Percentiles rank a stretch among this genome's conserved stretches.
Conservation (phyloP, 495 filamentous ascomycete genomes). For the Choiromyces venosus region DNA sequence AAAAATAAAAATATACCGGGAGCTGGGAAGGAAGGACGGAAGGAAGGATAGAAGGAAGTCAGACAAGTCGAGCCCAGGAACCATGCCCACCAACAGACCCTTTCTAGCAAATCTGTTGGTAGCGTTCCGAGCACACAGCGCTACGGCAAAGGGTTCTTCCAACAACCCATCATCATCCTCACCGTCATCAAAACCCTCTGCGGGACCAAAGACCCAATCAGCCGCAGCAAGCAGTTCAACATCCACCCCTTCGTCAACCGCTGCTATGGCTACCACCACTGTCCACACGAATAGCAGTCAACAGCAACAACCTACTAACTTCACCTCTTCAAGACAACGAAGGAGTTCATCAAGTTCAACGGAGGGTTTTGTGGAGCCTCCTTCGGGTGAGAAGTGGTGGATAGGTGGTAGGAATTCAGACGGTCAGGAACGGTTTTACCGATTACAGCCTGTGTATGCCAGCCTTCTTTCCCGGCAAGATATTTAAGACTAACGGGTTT, state of each 20-base stretch:
- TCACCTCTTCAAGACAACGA: constrained; percentile 44
- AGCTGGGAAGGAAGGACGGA: constrained; percentile 3
- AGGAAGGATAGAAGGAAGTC: constrained; percentile 11
- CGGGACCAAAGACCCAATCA: constrained; percentile 39
- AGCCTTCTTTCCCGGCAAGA: constrained; percentile 5
- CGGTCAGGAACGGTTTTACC: constrained; percentile 68
- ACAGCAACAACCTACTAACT: constrained; percentile 40
- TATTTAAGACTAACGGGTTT: background rate
- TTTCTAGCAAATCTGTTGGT: constrained; percentile 71
- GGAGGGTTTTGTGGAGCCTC: constrained; percentile 57
- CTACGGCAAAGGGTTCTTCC: constrained; percentile 47
- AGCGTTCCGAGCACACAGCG: constrained; percentile 61
- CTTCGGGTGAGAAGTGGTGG: constrained; percentile 68
- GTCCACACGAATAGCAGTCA: constrained; percentile 25
- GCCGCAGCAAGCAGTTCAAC: constrained; percentile 33
- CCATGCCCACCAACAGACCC: constrained; percentile 63
- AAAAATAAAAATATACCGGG: background rate
- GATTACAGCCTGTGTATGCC: constrained; percentile 44
- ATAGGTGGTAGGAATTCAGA: constrained; percentile 63
- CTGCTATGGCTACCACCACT: constrained; percentile 30
- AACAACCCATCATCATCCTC: constrained; percentile 43
- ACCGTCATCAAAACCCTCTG: constrained; percentile 44
- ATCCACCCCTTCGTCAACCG: constrained; percentile 30
- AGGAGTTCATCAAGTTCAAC: constrained; percentile 59
- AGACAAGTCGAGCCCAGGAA: constrained; percentile 4